Conservation (phyloP, 495 filamentous ascomycete species). For the Geoglossum glabrum region DNA sequence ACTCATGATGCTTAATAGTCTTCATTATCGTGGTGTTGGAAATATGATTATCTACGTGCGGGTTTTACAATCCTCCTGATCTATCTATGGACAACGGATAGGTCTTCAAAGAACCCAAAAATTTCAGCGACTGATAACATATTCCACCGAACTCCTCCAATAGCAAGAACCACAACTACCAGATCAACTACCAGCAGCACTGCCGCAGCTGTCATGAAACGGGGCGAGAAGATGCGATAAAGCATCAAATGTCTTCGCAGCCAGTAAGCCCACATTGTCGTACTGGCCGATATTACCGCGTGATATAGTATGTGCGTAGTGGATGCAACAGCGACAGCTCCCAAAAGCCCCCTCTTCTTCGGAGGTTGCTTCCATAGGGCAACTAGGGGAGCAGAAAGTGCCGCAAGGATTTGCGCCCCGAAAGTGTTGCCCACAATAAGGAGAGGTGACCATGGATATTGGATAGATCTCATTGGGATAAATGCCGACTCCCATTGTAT, state of each 20-base stretch:
- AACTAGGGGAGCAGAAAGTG: constrained; percentile 56
- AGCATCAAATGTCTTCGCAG: constrained; percentile 87
- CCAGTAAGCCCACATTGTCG: constrained; percentile 71
- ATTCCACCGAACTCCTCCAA: constrained; percentile 53
- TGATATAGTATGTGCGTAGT: constrained; percentile 61
- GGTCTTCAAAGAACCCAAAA: constrained; percentile 35
- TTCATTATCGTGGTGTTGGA: too few relatives aligned
- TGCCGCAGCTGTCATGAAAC: constrained; percentile 67
- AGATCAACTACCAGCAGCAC: constrained; percentile 60
- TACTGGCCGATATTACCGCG: constrained; percentile 59
- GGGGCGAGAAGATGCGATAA: constrained; percentile 80
- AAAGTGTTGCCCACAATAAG: constrained; percentile 71
- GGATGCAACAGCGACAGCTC: constrained; percentile 44
- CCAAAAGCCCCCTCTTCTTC: constrained; percentile 37
- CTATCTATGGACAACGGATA: neutral
- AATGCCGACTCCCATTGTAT: constrained; percentile 98
- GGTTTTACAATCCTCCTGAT: neutral
- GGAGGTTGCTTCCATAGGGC: constrained; percentile 56
- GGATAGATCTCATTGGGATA: constrained; percentile 62
- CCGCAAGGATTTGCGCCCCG: constrained; percentile 69
- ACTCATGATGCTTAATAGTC: too few relatives aligned
- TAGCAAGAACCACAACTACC: constrained; percentile 41
- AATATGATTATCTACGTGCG: too few relatives aligned
- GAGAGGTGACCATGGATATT: constrained; percentile 77
- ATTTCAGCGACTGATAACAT: constrained; percentile 62